Percentiles rank a stretch among this genome's conserved stretches.
Evolutionary conservation across 345 rosid species (phyloP).

Genomic region (Citrus trifoliata): DNA sequence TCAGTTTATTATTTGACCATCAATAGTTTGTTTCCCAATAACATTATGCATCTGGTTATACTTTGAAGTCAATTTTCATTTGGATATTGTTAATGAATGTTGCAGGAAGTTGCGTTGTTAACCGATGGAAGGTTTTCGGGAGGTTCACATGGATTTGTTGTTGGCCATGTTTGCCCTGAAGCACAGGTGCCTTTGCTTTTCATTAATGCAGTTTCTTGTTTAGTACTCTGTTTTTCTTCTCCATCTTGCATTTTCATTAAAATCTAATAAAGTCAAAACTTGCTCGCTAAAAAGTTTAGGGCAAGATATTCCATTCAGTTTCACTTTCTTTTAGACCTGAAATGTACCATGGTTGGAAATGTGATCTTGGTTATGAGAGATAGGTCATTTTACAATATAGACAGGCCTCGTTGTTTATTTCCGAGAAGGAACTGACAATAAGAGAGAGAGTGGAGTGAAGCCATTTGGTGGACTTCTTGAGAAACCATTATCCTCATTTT

Average conservation of each 20-base stretch:
- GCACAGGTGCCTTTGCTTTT: constrained; percentile 64
- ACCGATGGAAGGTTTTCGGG: constrained; percentile 99
- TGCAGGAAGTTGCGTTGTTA: constrained; percentile 88
- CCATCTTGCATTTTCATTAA: neutral
- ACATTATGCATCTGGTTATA: neutral
- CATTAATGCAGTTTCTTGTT: neutral
- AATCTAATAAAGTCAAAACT: neutral
- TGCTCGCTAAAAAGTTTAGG: neutral
- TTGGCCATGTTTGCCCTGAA: constrained; percentile 96
- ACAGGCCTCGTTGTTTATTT: neutral
- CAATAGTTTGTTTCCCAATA: neutral
- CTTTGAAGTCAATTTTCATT: constrained; percentile 3
- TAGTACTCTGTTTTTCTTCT: neutral
- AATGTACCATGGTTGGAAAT: neutral
- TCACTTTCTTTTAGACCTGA: neutral
- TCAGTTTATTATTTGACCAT: neutral
- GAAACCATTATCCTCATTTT: neutral
- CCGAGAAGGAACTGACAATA: neutral
- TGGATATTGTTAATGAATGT: constrained; percentile 16
- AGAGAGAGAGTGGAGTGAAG: neutral
- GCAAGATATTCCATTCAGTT: neutral
- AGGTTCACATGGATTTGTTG: constrained; percentile 98
- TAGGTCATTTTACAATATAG: neutral
- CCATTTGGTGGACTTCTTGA: neutral
- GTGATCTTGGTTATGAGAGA: neutral